phyloP scores from a whole-genome alignment of 805 yeast genomes.

The Maudiozyma barnettii region DNA sequence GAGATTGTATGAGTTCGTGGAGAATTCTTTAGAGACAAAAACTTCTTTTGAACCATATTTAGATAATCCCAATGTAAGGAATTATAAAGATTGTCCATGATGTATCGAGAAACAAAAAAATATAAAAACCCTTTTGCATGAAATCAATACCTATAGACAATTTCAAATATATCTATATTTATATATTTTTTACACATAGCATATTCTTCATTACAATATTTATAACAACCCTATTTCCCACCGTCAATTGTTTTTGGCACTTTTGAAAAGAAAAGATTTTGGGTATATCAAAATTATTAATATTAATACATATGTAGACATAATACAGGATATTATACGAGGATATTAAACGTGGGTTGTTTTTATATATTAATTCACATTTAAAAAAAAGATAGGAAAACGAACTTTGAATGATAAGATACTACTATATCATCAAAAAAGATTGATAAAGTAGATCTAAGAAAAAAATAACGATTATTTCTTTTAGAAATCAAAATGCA shows the following conservation, averaged over 20 bases:
- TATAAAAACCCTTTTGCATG: background rate
- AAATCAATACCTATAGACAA: background rate
- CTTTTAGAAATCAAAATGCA: background rate
- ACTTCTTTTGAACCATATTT: background rate
- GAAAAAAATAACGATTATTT: background rate
- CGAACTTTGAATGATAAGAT: no score
- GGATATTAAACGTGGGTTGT: no score
- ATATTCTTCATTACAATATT: background rate
- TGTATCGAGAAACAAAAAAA: background rate
- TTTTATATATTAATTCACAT: no score
- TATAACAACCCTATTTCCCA: no score
- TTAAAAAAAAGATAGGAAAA: no score
- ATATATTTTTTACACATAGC: no score
- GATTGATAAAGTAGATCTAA: background rate
- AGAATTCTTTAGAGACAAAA: slow-evolving; percentile 27
- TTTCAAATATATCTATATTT: background rate
- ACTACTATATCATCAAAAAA: no score
- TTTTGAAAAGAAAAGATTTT: no score
- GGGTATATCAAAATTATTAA: no score
- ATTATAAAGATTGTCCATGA: slow-evolving; percentile 13
- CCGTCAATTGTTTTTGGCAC: no score
- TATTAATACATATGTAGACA: no score
- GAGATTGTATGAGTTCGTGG: slow-evolving; percentile 70
- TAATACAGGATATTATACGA: no score
- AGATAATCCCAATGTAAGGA: slow-evolving; percentile 13